Percentiles rank a stretch among this genome's conserved stretches.
Evolutionary conservation across 768 basidiomycete genomes (phyloP).

Genomic region (Auricularia auricula-judae): DNA sequence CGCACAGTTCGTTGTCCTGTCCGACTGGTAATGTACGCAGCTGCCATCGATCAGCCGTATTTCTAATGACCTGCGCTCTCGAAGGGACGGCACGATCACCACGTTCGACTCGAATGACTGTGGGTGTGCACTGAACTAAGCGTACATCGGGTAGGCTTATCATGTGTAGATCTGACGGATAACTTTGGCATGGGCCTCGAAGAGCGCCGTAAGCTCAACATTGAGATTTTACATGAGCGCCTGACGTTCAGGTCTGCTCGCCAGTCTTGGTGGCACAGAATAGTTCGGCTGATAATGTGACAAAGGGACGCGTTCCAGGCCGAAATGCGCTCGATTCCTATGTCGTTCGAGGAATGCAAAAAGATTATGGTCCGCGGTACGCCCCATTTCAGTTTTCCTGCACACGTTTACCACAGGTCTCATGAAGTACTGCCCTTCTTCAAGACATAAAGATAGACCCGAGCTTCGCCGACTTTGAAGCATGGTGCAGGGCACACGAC

Average conservation of each 20-base stretch:
- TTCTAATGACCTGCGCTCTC: not conserved
- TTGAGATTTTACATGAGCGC: slow-evolving; percentile 55
- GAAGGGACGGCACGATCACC: slow-evolving; percentile 89
- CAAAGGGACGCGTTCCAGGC: slow-evolving; percentile 1
- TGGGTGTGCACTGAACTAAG: slow-evolving; percentile 22
- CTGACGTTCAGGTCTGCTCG: slow-evolving; percentile 52
- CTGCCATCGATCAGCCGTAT: slow-evolving; percentile 3
- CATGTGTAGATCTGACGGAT: slow-evolving; percentile 66
- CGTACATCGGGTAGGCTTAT: not conserved
- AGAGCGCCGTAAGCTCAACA: slow-evolving; percentile 61
- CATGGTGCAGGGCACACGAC: slow-evolving; percentile 68
- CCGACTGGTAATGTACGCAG: slow-evolving; percentile 65
- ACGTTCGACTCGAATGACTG: slow-evolving; percentile 89
- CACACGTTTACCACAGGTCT: too few relatives aligned
- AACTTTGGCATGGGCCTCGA: slow-evolving; percentile 76
- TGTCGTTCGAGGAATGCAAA: slow-evolving; percentile 80
- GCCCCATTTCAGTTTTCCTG: too few relatives aligned
- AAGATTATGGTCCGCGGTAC: slow-evolving; percentile 38
- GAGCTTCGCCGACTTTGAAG: slow-evolving; percentile 81
- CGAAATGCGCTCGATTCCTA: slow-evolving; percentile 86
- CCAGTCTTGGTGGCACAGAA: not conserved
- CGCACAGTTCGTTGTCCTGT: slow-evolving; percentile 77
- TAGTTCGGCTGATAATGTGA: slow-evolving; percentile 1
- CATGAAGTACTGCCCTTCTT: too few relatives aligned
- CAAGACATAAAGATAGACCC: slow-evolving; percentile 76